Conservation (phyloP, 176 grass and related monocot species). For the sorghum (Sorghum bicolor) region DNA sequence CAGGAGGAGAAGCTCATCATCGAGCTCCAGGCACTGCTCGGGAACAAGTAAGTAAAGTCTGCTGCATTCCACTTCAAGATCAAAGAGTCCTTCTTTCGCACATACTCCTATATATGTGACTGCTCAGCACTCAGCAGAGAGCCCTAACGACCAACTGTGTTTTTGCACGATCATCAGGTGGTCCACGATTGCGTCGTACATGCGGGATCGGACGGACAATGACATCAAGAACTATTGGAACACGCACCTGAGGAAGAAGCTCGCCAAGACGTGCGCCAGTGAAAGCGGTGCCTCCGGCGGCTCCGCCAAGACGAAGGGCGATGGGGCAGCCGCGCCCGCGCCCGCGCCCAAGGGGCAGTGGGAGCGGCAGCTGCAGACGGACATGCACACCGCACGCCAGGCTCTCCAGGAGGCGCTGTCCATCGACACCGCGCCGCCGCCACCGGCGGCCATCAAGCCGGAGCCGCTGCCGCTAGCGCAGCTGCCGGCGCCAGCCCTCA, state of each 20-base stretch:
- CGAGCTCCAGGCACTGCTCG: conserved; percentile 49
- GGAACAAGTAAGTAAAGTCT: conserved; percentile 35
- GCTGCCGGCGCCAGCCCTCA: background rate
- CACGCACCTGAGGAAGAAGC: conserved; percentile 89
- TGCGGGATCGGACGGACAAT: conserved; percentile 77
- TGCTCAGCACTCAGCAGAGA: background rate
- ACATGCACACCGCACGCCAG: conserved; percentile 75
- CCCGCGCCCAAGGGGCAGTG: conserved; percentile 61
- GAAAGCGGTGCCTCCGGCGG: too few relatives aligned
- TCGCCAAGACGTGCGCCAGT: background rate
- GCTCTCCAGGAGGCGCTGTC: conserved; percentile 68
- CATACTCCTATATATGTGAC: background rate
- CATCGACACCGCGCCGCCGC: conserved; percentile 23
- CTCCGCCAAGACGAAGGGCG: background rate
- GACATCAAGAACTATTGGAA: conserved; percentile 99
- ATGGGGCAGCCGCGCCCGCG: background rate
- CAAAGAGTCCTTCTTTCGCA: background rate
- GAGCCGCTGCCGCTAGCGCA: background rate
- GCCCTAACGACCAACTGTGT: background rate
- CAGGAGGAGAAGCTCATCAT: conserved; percentile 57
- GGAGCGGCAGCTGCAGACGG: conserved; percentile 73
- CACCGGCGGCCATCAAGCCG: background rate
- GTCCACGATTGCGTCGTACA: conserved; percentile 77
- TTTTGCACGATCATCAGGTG: conserved; percentile 34
- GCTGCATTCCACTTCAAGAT: background rate